These are phyloP conservation scores for Pseudoscleropodium purum DNA, from an alignment of 225 moss, liverwort and hornwort genomes.

Conservation along the genomic window DNA sequence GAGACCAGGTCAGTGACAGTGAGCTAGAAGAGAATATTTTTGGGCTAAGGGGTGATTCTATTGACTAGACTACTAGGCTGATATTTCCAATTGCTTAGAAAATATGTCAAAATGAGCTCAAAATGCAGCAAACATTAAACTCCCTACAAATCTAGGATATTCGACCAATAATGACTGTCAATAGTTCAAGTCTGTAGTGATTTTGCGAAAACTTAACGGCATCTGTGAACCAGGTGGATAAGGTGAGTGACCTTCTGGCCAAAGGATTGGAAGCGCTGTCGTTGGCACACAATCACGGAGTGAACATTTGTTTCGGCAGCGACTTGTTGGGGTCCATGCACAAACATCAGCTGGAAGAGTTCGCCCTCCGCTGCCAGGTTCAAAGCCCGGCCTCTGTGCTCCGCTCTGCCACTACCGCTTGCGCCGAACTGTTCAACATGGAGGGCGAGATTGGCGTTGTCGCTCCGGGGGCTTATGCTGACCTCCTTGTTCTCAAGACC, in stretches of 20 bases:
- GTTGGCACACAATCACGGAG: constrained; percentile 36
- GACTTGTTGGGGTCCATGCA: constrained; percentile 59
- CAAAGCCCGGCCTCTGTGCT: constrained; percentile 37
- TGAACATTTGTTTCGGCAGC: constrained; percentile 48
- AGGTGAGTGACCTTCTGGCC: constrained; percentile 45
- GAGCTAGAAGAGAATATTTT: neutral
- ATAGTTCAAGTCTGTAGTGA: neutral
- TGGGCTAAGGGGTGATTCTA: neutral
- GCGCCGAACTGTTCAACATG: constrained; percentile 49
- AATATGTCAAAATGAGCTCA: neutral
- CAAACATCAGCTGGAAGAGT: constrained; percentile 44
- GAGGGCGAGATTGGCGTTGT: constrained; percentile 45
- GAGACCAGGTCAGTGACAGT: constrained; percentile 14
- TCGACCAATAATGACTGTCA: neutral
- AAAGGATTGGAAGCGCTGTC: constrained; percentile 40
- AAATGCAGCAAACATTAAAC: neutral
- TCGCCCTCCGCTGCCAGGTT: constrained; percentile 32
- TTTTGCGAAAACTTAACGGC: neutral
- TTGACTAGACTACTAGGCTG: neutral
- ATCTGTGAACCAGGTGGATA: neutral
- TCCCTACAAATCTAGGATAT: neutral
- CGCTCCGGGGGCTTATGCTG: constrained; percentile 33
- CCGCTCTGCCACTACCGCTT: constrained; percentile 43
- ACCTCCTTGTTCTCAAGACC: constrained; percentile 29
- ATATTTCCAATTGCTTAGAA: neutral